These are phyloP conservation scores for Starmerella floricola DNA, from an alignment of 805 yeast genomes.

Conservation along the genomic window DNA sequence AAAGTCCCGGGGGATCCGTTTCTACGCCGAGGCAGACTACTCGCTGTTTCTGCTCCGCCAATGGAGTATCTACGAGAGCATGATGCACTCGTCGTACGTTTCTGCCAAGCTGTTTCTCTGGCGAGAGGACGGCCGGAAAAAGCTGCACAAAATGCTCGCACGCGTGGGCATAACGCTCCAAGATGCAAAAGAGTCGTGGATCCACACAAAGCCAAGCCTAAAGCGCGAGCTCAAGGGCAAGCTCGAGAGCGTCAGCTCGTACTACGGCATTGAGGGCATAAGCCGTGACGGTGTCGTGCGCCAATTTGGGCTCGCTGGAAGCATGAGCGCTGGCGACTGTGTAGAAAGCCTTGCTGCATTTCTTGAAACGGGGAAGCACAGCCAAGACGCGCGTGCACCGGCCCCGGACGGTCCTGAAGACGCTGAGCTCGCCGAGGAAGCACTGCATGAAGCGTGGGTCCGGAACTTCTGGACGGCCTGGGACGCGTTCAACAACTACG, in stretches of 20 bases:
- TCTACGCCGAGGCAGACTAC: slow-evolving; percentile 71
- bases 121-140: slow-evolving; percentile 83
- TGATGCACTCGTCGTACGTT: slow-evolving; percentile 80
- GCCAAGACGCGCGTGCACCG: neutral
- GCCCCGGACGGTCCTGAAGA: neutral
- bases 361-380: slow-evolving; percentile 37
- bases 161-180: slow-evolving; percentile 87
- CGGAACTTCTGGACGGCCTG: slow-evolving; percentile 59
- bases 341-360: slow-evolving; percentile 81
- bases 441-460: slow-evolving; percentile 53
- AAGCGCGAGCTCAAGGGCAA: slow-evolving; percentile 61
- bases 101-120: slow-evolving; percentile 78
- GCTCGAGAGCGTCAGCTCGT: slow-evolving; percentile 55
- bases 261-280: slow-evolving; percentile 72
- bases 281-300: slow-evolving; percentile 77
- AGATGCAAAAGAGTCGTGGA: slow-evolving; percentile 86
- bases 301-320: slow-evolving; percentile 77
- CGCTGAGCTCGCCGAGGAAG: slow-evolving; percentile 19
- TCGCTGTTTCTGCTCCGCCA: slow-evolving; percentile 76
- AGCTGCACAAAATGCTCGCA: slow-evolving; percentile 83
- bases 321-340: slow-evolving; percentile 81
- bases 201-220: slow-evolving; percentile 69
- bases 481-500: slow-evolving; percentile 47
- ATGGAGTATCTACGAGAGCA: slow-evolving; percentile 85
- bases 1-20: slow-evolving; percentile 27